Evolutionary conservation across 805 yeast species (phyloP).

Genomic region (Yamadazyma olivae): DNA sequence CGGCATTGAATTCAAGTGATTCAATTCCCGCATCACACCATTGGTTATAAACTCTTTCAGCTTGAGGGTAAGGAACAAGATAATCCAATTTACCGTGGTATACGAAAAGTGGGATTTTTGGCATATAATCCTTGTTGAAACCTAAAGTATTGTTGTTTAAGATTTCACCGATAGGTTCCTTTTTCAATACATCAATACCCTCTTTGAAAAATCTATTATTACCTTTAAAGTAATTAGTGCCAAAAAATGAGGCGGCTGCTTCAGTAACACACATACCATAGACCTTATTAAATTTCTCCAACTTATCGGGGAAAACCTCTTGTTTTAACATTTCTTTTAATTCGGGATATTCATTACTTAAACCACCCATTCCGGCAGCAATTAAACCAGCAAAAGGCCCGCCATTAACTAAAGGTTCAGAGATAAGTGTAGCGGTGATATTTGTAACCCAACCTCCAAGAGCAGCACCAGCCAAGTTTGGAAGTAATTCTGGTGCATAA

Average conservation of each 20-base stretch:
- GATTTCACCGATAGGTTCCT: conserved; percentile 11
- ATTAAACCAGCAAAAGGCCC: conserved; percentile 27
- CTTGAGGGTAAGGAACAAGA: conserved; percentile 14
- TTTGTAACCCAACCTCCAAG: conserved; percentile 36
- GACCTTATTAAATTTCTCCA: conserved; percentile 2
- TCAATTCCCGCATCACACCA: conserved; percentile 24
- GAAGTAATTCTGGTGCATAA: conserved; percentile 31
- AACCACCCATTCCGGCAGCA: conserved; percentile 27
- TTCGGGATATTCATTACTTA: conserved; percentile 28
- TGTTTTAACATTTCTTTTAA: conserved; percentile 5
- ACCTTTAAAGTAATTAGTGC: conserved; percentile 4
- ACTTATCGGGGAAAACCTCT: conserved; percentile 8
- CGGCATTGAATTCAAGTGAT: conserved; percentile 22
- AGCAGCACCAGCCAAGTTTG: conserved; percentile 26
- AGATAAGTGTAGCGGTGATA: conserved; percentile 23
- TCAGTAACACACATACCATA: conserved; percentile 3
- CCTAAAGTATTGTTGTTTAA: conserved; percentile 19
- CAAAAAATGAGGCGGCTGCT: conserved; percentile 5
- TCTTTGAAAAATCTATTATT: conserved; percentile 3
- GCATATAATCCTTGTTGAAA: conserved; percentile 10
- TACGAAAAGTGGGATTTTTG: conserved; percentile 19
- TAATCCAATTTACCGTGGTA: conserved; percentile 19
- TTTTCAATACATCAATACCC: conserved; percentile 15
- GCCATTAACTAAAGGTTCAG: conserved; percentile 18
- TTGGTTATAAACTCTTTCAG: conserved; percentile 15